Evolutionary conservation across 768 basidiomycete genomes (phyloP).

Genomic region (Bullera alba): DNA sequence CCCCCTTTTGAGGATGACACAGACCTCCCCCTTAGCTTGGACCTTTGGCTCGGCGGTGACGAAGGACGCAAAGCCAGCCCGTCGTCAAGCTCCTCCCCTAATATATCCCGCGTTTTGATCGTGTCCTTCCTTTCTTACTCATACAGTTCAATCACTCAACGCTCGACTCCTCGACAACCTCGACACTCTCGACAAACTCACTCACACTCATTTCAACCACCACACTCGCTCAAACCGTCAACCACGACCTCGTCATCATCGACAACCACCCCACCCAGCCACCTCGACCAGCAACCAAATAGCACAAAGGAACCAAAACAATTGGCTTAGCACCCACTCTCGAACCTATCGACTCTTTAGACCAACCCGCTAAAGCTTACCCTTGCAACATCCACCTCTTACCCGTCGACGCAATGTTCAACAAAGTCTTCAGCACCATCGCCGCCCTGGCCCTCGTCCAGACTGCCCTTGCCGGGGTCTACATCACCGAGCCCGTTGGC

Average conservation of each 20-base stretch:
- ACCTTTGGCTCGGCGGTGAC: no score
- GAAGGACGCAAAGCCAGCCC: no score
- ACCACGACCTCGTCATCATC: not conserved
- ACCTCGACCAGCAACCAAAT: conserved; percentile 1
- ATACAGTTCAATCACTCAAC: not conserved
- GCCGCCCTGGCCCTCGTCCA: conserved; percentile 20
- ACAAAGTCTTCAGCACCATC: conserved; percentile 16
- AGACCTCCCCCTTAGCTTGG: no score
- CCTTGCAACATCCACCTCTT: no score
- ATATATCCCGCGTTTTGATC: no score
- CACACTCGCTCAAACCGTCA: not conserved
- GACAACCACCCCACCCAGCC: not conserved
- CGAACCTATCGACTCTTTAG: no score
- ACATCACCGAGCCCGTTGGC: conserved; percentile 40
- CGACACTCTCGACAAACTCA: not conserved
- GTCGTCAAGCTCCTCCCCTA: no score
- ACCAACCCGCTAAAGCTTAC: no score
- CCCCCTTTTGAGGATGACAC: no score
- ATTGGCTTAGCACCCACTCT: no score
- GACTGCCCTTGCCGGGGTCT: conserved; percentile 40
- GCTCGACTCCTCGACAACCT: not conserved
- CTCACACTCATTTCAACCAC: not conserved
- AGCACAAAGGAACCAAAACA: no score
- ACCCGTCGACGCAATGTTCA: conserved; percentile 29
- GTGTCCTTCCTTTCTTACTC: not conserved